Conservation (phyloP, 495 filamentous ascomycete species). For the Talaromyces liani region DNA sequence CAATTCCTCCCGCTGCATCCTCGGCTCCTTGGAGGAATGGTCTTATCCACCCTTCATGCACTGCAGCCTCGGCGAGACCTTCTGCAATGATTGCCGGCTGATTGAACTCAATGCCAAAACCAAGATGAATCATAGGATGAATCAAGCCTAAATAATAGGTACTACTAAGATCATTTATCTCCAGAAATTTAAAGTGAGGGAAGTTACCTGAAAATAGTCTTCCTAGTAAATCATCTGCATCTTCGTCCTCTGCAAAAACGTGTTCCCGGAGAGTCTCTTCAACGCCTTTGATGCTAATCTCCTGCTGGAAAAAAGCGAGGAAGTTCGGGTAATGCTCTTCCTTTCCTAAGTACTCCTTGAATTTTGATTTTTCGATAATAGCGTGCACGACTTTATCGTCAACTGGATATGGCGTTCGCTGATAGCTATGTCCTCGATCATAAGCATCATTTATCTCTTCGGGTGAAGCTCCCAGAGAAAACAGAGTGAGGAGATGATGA, state of each 20-base stretch:
- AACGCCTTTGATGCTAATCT: constrained; percentile 59
- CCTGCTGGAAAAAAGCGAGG: constrained; percentile 61
- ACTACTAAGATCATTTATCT: too few species aligned
- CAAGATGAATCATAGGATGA: constrained; percentile 34
- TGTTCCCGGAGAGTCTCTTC: constrained; percentile 53
- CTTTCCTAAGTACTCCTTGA: constrained; percentile 44
- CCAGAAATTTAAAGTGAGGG: neutral
- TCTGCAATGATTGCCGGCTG: constrained; percentile 29
- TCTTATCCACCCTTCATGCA: constrained; percentile 47
- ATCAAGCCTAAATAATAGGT: neutral
- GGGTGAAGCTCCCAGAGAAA: constrained; percentile 60
- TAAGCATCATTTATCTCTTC: constrained; percentile 50
- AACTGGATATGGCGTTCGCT: constrained; percentile 37
- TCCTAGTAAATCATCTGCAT: constrained; percentile 53
- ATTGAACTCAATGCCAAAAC: constrained; percentile 30
- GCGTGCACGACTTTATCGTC: constrained; percentile 40
- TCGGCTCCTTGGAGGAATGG: constrained; percentile 47
- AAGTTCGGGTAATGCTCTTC: constrained; percentile 57
- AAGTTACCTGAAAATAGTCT: constrained; percentile 48
- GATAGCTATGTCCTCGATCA: constrained; percentile 51
- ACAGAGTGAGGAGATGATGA: constrained; percentile 70
- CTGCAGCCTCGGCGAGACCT: constrained; percentile 56
- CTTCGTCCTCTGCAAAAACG: constrained; percentile 53
- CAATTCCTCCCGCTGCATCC: constrained; percentile 29
- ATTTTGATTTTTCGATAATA: constrained; percentile 43